Evolutionary conservation across 1,139 yeast genomes (phyloP).

Genomic region (Meyerozyma athensensis): DNA sequence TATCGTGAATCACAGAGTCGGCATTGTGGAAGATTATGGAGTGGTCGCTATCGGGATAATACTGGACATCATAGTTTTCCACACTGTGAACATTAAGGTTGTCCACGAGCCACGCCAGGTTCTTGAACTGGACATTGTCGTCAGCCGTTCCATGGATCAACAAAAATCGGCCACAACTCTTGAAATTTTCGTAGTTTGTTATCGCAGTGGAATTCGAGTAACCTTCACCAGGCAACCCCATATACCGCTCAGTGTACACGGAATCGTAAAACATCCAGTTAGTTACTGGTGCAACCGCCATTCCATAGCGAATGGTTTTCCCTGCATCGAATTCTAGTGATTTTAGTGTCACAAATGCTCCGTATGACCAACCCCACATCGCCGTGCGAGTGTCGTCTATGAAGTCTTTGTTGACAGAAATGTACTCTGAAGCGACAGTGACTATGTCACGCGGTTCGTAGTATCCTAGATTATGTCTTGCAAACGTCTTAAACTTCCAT

Average conservation of each 20-base stretch:
- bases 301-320: slow-evolving; percentile 54
- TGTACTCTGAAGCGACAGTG: slow-evolving; percentile 58
- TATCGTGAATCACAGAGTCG: slow-evolving; percentile 67
- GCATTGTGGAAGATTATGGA: slow-evolving; percentile 78
- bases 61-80: slow-evolving; percentile 83
- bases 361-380: slow-evolving; percentile 96
- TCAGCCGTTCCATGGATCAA: slow-evolving; percentile 96
- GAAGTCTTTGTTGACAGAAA: slow-evolving; percentile 43
- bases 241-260: slow-evolving; percentile 84
- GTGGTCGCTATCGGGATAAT: slow-evolving; percentile 94
- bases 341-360: slow-evolving; percentile 76
- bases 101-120: slow-evolving; percentile 73
- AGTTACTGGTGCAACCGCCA: slow-evolving; percentile 90
- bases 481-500: slow-evolving; percentile 67
- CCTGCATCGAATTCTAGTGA: slow-evolving; percentile 72
- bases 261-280: slow-evolving; percentile 79
- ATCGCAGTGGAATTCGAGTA: slow-evolving; percentile 46
- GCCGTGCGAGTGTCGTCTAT: slow-evolving; percentile 68
- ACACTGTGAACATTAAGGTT: slow-evolving; percentile 54
- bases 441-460: slow-evolving; percentile 87
- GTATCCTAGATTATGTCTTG: slow-evolving; percentile 66
- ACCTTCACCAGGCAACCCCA: slow-evolving; percentile 64
- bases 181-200: slow-evolving; percentile 45
- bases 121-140: slow-evolving; percentile 93
- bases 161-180: slow-evolving; percentile 53